Evolutionary conservation across 208 protist species (phyloP).

Genomic region (Naegleria gruberi): DNA sequence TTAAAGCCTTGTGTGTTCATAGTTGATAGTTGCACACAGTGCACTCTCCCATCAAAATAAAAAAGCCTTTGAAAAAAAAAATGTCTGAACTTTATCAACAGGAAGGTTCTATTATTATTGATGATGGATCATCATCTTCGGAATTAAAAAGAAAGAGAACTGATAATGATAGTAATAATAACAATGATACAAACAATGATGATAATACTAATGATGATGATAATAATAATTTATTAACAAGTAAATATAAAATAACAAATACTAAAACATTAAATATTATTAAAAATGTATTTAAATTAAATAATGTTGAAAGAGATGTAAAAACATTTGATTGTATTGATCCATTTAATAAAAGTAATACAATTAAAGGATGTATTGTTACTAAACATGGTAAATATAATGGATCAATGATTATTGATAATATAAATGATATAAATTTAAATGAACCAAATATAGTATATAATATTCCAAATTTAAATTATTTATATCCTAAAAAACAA

Average conservation of each 20-base stretch:
- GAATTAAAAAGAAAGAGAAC: too few relatives aligned
- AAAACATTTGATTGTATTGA: neutral
- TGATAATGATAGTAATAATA: too few relatives aligned
- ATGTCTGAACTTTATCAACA: too few relatives aligned
- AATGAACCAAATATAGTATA: neutral
- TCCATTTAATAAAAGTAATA: neutral
- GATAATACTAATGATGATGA: too few relatives aligned
- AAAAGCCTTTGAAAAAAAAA: too few relatives aligned
- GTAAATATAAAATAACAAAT: neutral
- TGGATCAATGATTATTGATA: neutral
- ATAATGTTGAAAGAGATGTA: neutral
- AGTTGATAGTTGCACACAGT: too few relatives aligned
- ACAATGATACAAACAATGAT: too few relatives aligned
- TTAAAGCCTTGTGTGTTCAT: too few relatives aligned
- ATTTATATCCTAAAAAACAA: neutral
- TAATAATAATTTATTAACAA: too few relatives aligned
- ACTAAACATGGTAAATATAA: neutral
- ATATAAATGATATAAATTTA: neutral
- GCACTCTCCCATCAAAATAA: too few relatives aligned
- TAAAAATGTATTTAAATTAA: neutral
- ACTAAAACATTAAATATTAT: neutral
- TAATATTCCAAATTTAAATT: conserved; percentile 2
- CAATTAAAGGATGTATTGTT: neutral
- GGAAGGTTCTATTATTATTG: too few relatives aligned
- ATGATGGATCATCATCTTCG: too few relatives aligned